Evolutionary conservation across 2,329 filamentous ascomycete species (phyloP).

Genomic region (Dichotomopilus funicola): DNA sequence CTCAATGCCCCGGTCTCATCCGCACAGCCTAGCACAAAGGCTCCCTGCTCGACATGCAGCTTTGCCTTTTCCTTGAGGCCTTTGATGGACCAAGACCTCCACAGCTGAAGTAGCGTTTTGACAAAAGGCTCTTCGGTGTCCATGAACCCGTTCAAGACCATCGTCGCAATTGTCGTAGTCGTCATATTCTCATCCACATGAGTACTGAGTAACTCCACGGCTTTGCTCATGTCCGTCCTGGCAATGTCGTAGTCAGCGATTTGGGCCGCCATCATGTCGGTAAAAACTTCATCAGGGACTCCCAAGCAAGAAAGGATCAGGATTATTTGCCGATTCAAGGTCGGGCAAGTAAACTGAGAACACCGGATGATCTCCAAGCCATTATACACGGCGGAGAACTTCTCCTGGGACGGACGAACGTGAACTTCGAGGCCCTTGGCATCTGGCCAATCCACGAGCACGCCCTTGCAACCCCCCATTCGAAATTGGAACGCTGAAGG

Average conservation of each 20-base stretch:
- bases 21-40: slow-evolving; percentile 80
- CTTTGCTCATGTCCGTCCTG: slow-evolving; percentile 57
- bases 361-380: slow-evolving; percentile 80
- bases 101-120: slow-evolving; percentile 70
- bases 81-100: slow-evolving; percentile 85
- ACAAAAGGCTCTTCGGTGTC: slow-evolving; percentile 69
- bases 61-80: slow-evolving; percentile 87
- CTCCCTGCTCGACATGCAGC: slow-evolving; percentile 73
- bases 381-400: slow-evolving; percentile 67
- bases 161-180: slow-evolving; percentile 64
- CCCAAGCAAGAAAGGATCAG: slow-evolving; percentile 74
- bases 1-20: slow-evolving; percentile 74
- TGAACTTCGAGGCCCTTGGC: slow-evolving; percentile 63
- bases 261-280: slow-evolving; percentile 60
- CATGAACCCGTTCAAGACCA: slow-evolving; percentile 79
- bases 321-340: slow-evolving; percentile 86
- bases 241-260: slow-evolving; percentile 62
- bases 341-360: slow-evolving; percentile 69
- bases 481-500: slow-evolving; percentile 90
- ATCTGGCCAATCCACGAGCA: slow-evolving; percentile 69
- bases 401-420: slow-evolving; percentile 78
- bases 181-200: slow-evolving; percentile 82
- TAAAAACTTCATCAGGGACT: slow-evolving; percentile 60
- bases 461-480: slow-evolving; percentile 85
- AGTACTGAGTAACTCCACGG: slow-evolving; percentile 61